Evolutionary conservation across 305 asterid species (phyloP), one percentile per base, ranked within the genome.

Genomic region (Caryopteris hybrid): DNA sequence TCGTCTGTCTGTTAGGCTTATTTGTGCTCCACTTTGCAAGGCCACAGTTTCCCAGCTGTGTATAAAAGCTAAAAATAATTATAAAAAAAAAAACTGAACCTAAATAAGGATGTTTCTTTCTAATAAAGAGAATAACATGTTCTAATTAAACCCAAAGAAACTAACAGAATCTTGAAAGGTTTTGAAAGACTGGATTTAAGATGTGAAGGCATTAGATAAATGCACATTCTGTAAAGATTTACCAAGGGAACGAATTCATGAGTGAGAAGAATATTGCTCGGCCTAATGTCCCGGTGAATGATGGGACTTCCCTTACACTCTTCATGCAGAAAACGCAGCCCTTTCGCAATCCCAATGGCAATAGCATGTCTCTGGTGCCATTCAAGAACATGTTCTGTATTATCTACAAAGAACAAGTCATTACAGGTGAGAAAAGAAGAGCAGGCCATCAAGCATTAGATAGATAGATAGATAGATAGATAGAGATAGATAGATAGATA

Each of bases 301-400:
- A 84, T 78, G 38, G 87, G 86, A 25, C 83, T 74, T 31, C 79
- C 85, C 13, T 81, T 79, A 65, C 86, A 86, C 72, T 81, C 86
- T 61, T 86, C 87, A 42, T 84, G 92, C 16, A 86, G 82, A 61
- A 71, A 86, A 53, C 83, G 78, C 73, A 86, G 69, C 64, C 87
- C 91, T 73, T 80, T 82, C 52, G 91, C 91, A 58, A 80, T 81
- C 42, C 88, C 91, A 70, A 85, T 45, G 20, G 89, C 92, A 59
- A 83, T 80, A 38, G 80, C 74, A 53, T 68, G 76, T 22, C 88
- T 79, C 12, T 22, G 77, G 51, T 56, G 69, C 91, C 91, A 85
- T 33, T 57, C 72, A 41, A 81, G 81, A 50, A 73, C 78, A 45
- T n/a, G 18, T 6, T 61, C 67, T 7, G 23, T 41, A 63, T 73